Base-by-base conservation (phyloP, 78 protist species). In the Dictyostelium capitatum region DNA sequence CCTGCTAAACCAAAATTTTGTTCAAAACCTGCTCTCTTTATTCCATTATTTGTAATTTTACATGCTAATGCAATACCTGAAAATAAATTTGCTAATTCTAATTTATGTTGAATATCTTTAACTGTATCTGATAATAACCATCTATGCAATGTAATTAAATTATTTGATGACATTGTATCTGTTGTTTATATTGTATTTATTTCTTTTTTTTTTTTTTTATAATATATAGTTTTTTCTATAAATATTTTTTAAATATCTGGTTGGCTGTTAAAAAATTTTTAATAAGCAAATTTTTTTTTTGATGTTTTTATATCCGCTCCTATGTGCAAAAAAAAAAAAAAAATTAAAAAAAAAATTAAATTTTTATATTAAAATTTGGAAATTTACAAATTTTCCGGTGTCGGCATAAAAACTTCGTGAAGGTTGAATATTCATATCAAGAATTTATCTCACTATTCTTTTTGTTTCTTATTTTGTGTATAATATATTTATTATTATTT, bases 1-100 rank as follows among this genome's bases (percentile, higher is more conserved):
- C 95, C 95, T 6, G 95, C 90, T 53, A 81, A 41, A 32, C 95
- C 95, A 77, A 91, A 91, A 43, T 64, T 65, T 15, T 69, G 80
- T 79, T 91, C 95, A 69, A 91, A 83, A 82, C 95, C 95, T 15
- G 95, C 95, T 82, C 95, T 80, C 83, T 91, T 91, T 0, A 91
- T 91, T 3, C 84, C 89, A 67, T 91, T 91, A 3, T 72, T 50
- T 14, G 91, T 83, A 15, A 91, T 74, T 82, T 91, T 91, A 23
- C 92, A 91, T 12, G 95, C 95, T 70, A 91, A 74, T 23, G 83
- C 84, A 32, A 87, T 87, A 64, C 93, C 93, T 25, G 53, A 47
- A 28, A 87, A 59, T 28, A 87, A 64, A 64, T 87, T 87, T 51
- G 93, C 74, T 56, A 87, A 64, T 28, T 74, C 93, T 14, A 87